Conservation (phyloP, 1,284 basidiomycete species). For the Ceraceosorus bombacis region DNA sequence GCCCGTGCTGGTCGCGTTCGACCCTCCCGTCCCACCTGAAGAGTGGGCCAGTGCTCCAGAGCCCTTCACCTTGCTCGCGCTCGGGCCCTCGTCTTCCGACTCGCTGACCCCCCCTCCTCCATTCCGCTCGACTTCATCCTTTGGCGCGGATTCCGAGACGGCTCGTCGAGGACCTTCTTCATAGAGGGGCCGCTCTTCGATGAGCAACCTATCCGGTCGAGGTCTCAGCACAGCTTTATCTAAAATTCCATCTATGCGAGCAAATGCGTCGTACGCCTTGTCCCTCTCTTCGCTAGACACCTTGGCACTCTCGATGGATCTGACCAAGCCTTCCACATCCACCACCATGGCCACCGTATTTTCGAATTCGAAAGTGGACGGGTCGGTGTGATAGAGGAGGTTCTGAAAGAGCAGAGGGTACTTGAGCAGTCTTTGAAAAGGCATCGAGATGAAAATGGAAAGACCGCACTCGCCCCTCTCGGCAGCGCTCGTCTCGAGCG, state of each 20-base stretch:
- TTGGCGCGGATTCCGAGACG: slow-evolving; percentile 35
- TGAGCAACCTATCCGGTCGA: slow-evolving; percentile 74
- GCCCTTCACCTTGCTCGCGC: background rate
- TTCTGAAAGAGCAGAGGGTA: slow-evolving; percentile 97
- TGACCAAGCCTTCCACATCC: slow-evolving; percentile 87
- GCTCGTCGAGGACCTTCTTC: slow-evolving; percentile 32
- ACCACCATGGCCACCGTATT: slow-evolving; percentile 91
- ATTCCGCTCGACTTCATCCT: slow-evolving; percentile 4
- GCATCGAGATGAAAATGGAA: slow-evolving; percentile 87
- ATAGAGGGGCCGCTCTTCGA: slow-evolving; percentile 66
- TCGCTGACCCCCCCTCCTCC: background rate
- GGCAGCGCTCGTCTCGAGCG: slow-evolving; percentile 66
- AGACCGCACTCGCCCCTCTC: slow-evolving; percentile 86
- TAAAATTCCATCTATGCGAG: slow-evolving; percentile 79
- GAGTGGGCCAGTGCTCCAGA: background rate
- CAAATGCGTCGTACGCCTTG: slow-evolving; percentile 84
- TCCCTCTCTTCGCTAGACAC: slow-evolving; percentile 89
- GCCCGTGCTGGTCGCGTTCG: slow-evolving; percentile 11
- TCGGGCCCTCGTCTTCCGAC: no score
- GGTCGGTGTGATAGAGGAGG: slow-evolving; percentile 70
- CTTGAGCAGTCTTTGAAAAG: slow-evolving; percentile 91
- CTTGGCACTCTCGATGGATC: slow-evolving; percentile 95
- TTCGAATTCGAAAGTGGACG: slow-evolving; percentile 93
- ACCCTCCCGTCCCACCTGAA: background rate
- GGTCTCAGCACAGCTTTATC: slow-evolving; percentile 63